Base-by-base conservation (phyloP, 2,329 filamentous ascomycete genomes). In the Colletotrichum shisoi region DNA sequence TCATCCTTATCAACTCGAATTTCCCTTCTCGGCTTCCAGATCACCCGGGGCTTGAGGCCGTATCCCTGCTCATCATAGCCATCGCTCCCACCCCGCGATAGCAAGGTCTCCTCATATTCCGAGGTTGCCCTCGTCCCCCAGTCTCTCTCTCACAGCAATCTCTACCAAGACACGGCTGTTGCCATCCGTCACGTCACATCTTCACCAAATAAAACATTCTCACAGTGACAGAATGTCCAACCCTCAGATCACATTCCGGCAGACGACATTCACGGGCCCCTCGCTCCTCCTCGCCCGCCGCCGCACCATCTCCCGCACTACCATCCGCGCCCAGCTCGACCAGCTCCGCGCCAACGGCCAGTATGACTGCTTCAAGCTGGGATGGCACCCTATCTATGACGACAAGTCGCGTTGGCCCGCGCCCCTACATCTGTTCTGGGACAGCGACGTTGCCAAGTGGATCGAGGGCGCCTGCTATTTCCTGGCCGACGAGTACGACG, bases 381-480 rank as follows among this genome's bases (percentile, higher is more conserved):
- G 83, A 73, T 87, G 84, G 84, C 83, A 88, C 70, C 78, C 82
- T 0, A 78, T 78, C 1, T 88, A 88, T 71, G 79, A 78, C 15
- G 81, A 87, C 54, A 74, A 79, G 57, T 79, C 80, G 31, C 58
- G 57, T 44, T 87, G 84, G 83, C 86, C 86, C 0, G 79, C 87
- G 1, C 84, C 85, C 0, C 83, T 84, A 24, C 84, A 86, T 70
- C 75, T 86, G 1, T 89, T 88, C 72, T 88, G 86, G 85, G 86
- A 89, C 71, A 80, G 78, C 70, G 77, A 71, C 59, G 58, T 86
- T 21, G 85, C 81, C 12, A 89, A 89, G 74, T 88, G 85, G 84
- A 85, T 88, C 57, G 87, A 89, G 74, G 85, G 83, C 0, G 86
- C 85, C 3, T 87, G 85, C 68, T 88, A 89, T 69, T 82, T 86